These are phyloP conservation scores for Phylloporus arenicola DNA, from an alignment of 768 basidiomycete species.

Conservation along the genomic window DNA sequence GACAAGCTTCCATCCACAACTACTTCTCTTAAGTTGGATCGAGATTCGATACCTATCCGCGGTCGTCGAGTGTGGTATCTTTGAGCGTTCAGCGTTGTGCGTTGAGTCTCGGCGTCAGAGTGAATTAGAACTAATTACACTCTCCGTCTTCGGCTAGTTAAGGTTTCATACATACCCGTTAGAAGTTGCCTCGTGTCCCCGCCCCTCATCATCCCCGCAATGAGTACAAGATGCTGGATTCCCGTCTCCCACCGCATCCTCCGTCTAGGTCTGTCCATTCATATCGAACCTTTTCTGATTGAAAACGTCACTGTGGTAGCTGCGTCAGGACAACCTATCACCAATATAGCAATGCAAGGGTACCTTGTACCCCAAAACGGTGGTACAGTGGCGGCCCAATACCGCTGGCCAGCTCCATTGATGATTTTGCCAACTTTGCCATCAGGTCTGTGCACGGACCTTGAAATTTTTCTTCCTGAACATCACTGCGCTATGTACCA, in stretches of 20 bases:
- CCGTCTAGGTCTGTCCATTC: constrained; percentile 13
- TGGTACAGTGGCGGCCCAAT: constrained; percentile 4
- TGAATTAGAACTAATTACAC: constrained; percentile 13
- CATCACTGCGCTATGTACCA: constrained; percentile 3
- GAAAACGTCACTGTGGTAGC: constrained; percentile 12
- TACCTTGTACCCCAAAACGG: background rate
- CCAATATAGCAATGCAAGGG: background rate
- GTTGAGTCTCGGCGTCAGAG: constrained; percentile 19
- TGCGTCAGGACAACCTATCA: constrained; percentile 7
- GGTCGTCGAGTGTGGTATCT: background rate
- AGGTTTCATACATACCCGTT: constrained; percentile 23
- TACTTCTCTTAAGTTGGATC: background rate
- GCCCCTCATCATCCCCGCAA: constrained; percentile 22
- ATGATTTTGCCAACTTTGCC: constrained; percentile 1
- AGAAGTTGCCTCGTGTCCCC: constrained; percentile 13
- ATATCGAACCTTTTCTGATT: constrained; percentile 16
- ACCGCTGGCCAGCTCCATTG: background rate
- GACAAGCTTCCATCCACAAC: constrained; percentile 13
- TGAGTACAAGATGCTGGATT: constrained; percentile 13
- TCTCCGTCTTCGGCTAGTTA: constrained; percentile 6
- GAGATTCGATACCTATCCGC: constrained; percentile 5
- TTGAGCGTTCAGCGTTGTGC: constrained; percentile 2
- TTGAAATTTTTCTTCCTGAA: constrained; percentile 10
- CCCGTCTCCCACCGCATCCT: constrained; percentile 7
- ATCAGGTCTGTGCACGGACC: constrained; percentile 5